phyloP scores from a whole-genome alignment of 192 early-diverging fungal genomes.

The Mortierella hygrophila region DNA sequence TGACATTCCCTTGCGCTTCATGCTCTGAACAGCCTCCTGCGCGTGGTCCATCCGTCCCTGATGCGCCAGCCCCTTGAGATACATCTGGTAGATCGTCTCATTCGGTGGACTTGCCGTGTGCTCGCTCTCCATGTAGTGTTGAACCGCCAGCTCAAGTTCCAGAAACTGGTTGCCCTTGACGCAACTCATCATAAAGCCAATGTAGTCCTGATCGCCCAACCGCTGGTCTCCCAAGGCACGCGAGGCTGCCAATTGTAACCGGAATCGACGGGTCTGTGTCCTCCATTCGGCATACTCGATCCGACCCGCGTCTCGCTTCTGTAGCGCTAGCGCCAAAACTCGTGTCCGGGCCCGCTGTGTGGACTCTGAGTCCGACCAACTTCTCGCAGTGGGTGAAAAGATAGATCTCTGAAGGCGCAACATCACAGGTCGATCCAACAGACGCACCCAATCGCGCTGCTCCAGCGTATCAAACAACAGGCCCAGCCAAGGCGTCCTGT shows the following conservation, averaged over 20 bases:
- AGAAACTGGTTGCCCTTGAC: slow-evolving; percentile 8
- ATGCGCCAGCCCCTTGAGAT: slow-evolving; percentile 31
- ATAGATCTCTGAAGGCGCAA: slow-evolving; percentile 9
- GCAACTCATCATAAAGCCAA: slow-evolving; percentile 31
- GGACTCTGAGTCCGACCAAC: background rate
- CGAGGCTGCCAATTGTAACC: slow-evolving; percentile 25
- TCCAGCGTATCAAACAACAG: slow-evolving; percentile 6
- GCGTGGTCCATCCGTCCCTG: slow-evolving; percentile 37
- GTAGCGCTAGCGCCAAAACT: background rate
- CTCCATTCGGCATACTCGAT: slow-evolving; percentile 30
- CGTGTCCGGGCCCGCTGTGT: too few species aligned
- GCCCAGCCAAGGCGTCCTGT: background rate
- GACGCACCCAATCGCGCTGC: background rate
- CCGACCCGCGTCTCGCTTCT: background rate
- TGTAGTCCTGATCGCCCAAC: slow-evolving; percentile 20
- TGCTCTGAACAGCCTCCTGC: slow-evolving; percentile 36
- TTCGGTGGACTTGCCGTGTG: background rate
- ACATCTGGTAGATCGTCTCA: slow-evolving; percentile 33
- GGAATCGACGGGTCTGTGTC: slow-evolving; percentile 35
- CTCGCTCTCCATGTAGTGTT: slow-evolving; percentile 32
- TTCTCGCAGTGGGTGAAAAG: background rate
- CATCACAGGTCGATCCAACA: background rate
- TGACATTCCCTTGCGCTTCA: slow-evolving; percentile 25
- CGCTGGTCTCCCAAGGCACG: slow-evolving; percentile 22
- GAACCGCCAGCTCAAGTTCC: slow-evolving; percentile 41